Evolutionary conservation across 345 rosid genomes (phyloP).

Genomic region (Firmiana major): DNA sequence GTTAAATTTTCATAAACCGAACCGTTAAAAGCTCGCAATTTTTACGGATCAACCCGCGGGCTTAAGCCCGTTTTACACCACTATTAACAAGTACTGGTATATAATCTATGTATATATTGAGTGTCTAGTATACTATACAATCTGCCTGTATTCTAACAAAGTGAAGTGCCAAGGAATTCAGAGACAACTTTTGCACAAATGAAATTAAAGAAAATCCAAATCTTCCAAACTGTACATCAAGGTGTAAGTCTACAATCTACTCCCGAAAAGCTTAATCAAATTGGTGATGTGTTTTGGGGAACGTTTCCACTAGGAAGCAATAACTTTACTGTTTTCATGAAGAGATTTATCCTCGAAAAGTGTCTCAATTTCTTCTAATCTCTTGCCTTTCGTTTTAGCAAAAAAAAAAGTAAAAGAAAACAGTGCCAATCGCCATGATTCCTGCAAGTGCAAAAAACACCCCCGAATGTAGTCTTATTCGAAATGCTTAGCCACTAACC

Average conservation of each 20-base stretch:
- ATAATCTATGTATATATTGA: not conserved
- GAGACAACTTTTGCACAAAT: too few relatives aligned
- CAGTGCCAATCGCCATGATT: slow-evolving; percentile 41
- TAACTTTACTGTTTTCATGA: not conserved
- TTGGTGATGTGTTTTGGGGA: too few relatives aligned
- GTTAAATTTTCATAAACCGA: too few relatives aligned
- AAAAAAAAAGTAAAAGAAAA: slow-evolving; percentile 49
- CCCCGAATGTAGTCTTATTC: slow-evolving; percentile 44
- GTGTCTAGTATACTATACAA: too few relatives aligned
- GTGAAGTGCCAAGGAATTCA: not conserved
- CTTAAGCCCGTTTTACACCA: too few relatives aligned
- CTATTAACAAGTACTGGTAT: too few relatives aligned
- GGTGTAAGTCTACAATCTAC: not conserved
- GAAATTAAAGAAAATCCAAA: not conserved
- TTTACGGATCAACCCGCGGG: too few relatives aligned
- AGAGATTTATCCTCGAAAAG: slow-evolving; percentile 43
- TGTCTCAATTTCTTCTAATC: slow-evolving; percentile 54
- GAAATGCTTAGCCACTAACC: slow-evolving; percentile 56
- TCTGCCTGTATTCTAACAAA: not conserved
- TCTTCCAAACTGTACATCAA: too few relatives aligned
- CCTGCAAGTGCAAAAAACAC: slow-evolving; percentile 58
- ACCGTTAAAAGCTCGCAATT: too few relatives aligned
- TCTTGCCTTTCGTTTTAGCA: slow-evolving; percentile 73
- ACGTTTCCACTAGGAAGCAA: not conserved
- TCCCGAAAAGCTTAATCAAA: not conserved